Conservation (phyloP, 768 basidiomycete genomes). For the Jaapia argillacea region DNA sequence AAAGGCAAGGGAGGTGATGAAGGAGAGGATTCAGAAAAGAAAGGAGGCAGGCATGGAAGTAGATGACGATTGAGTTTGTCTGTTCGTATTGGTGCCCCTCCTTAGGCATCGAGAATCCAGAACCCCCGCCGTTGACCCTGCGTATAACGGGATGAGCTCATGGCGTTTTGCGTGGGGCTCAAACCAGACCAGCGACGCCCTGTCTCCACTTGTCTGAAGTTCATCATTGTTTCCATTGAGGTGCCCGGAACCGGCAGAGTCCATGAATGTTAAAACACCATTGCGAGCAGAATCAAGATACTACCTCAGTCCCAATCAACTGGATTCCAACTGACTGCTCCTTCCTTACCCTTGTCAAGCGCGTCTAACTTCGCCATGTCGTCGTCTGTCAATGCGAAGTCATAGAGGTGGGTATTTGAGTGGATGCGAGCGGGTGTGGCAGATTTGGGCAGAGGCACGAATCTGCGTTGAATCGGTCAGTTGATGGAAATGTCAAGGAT, state of each 20-base stretch:
- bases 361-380: conserved; percentile 60
- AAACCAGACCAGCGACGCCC: too few relatives aligned
- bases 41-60: conserved; percentile 30
- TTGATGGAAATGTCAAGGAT: not conserved
- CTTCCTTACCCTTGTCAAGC: conserved; percentile 64
- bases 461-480: conserved; percentile 1
- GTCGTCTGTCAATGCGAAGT: conserved; percentile 56
- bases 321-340: conserved; percentile 81
- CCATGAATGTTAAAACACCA: too few relatives aligned
- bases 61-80: not conserved
- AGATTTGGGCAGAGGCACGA: conserved; percentile 58
- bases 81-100: too few relatives aligned
- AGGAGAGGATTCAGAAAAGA: conserved; percentile 29
- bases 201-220: too few relatives aligned
- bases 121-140: too few relatives aligned
- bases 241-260: too few relatives aligned
- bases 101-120: too few relatives aligned
- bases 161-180: too few relatives aligned
- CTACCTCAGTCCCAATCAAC: too few relatives aligned
- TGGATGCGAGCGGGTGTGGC: conserved; percentile 58
- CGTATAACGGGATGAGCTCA: too few relatives aligned
- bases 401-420: conserved; percentile 65
- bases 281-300: too few relatives aligned
- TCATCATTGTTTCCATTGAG: too few relatives aligned
- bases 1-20: conserved; percentile 32